phyloP scores from a whole-genome alignment of 306 rosid genomes.

The Inga leiocalycina region DNA sequence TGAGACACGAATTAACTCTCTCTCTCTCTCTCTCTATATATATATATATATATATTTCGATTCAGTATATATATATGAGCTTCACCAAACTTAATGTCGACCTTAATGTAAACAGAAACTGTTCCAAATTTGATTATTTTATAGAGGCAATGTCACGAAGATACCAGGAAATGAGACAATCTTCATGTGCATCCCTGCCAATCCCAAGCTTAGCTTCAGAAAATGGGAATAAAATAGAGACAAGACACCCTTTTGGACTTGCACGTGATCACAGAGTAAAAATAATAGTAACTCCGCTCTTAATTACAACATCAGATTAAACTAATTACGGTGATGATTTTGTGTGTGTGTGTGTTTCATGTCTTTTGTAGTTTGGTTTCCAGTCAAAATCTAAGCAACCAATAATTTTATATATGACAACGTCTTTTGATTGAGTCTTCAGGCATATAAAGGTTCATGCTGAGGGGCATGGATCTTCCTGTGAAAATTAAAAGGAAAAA shows the following conservation, averaged over 20 bases:
- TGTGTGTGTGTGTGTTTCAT: neutral
- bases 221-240: constrained; percentile 26
- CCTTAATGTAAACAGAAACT: constrained; percentile 26
- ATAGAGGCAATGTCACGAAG: constrained; percentile 42
- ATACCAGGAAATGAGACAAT: constrained; percentile 36
- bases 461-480: constrained; percentile 32
- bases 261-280: constrained; percentile 44
- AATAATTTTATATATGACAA: neutral
- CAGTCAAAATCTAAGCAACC: neutral
- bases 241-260: constrained; percentile 46
- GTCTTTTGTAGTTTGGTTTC: neutral
- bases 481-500: constrained; percentile 40
- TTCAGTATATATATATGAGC: neutral
- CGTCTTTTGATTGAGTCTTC: neutral
- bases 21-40: neutral
- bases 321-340: neutral
- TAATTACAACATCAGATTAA: constrained; percentile 7
- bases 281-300: neutral
- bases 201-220: constrained; percentile 40
- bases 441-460: neutral
- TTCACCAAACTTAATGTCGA: neutral
- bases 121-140: neutral
- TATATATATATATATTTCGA: neutral
- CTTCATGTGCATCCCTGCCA: constrained; percentile 56
- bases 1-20: constrained; percentile 14